Evolutionary conservation across 2,329 filamentous ascomycete genomes (phyloP), one percentile per base, ranked within the genome.

Genomic region (Arthrobotrys sphaeroides): DNA sequence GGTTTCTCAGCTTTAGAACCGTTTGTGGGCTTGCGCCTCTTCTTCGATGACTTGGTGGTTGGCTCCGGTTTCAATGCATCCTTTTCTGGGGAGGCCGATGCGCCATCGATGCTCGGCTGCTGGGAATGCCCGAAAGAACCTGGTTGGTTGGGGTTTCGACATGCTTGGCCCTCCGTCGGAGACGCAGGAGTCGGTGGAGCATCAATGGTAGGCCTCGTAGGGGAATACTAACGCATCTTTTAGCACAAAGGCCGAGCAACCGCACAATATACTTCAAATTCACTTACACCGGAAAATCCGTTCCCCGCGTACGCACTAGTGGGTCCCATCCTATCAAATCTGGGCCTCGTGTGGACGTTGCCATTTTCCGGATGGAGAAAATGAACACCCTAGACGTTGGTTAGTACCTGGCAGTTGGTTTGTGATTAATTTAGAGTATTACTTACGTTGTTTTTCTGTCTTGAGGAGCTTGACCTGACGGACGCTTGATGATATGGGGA

Each of bases 1-100:
- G 83, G 79, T 65, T 83, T 81, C 31, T 84, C 84, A 83, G 83
- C 53, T 36, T 68, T 72, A 36, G 59, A 59, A 45, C 47, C 49
- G 31, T 67, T 77, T 73, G 74, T 47, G 20, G 72, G 42, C 22
- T 66, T 77, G 26, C 69, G 67, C 49, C 68, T 67, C 47, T 67
- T 77, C 24, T 62, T 57, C 3, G 51, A 55, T 22, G 69, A 38
- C 26, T 67, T 70, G 45, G 61, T 20, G 7, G 36, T 20, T 13
- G 49, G 18, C 16, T 18, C 51, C 13, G n/a, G 7, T 20, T 53
- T 60, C 20, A 31, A 45, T 9, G 16, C 22, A 16, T 45, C 38
- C 13, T 62, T 66, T 5, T 61, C 24, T 28, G 38, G 16, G 13
- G 24, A 47, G n/a, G 26, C 45, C 18, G 47, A n/a, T 9, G n/a